Conservation (phyloP, 2,329 filamentous ascomycete species). For the Aspergillus fijiensis region DNA sequence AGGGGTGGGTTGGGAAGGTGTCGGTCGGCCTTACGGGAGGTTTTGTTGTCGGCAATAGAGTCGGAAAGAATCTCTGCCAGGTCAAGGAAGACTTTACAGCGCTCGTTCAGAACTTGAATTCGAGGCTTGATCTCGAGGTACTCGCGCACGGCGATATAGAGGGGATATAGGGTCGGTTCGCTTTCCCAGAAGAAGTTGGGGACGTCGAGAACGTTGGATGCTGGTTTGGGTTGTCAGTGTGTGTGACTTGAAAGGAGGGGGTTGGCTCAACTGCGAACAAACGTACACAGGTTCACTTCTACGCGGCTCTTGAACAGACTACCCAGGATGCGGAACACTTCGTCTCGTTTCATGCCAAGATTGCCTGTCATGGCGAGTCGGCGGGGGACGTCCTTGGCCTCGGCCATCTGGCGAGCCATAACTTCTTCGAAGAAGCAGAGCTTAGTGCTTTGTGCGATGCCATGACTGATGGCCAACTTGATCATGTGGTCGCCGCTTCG, state of each 20-base stretch:
- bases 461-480: constrained; percentile 95
- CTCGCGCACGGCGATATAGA: constrained; percentile 91
- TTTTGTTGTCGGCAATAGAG: constrained; percentile 88
- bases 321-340: constrained; percentile 90
- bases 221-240: constrained; percentile 47
- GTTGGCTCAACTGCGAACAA: background rate
- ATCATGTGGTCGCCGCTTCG: constrained; percentile 98
- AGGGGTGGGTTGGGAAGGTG: background rate
- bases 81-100: constrained; percentile 93
- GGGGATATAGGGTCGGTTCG: constrained; percentile 88
- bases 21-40: constrained; percentile 61
- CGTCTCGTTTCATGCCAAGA: constrained; percentile 84
- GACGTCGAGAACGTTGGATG: constrained; percentile 92
- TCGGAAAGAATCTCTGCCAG: constrained; percentile 93
- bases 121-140: constrained; percentile 97
- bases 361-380: constrained; percentile 84
- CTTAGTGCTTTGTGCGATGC: constrained; percentile 96
- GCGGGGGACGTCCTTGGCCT: constrained; percentile 89
- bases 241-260: background rate
- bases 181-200: constrained; percentile 99
- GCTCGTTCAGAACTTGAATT: constrained; percentile 94
- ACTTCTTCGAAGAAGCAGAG: constrained; percentile 93
- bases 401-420: constrained; percentile 91
- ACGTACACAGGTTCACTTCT: constrained; percentile 94
- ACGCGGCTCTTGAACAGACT: constrained; percentile 90